Evolutionary conservation across 345 rosid genomes (phyloP), one percentile per base, ranked within the genome.

Genomic region (Citrus australasica): DNA sequence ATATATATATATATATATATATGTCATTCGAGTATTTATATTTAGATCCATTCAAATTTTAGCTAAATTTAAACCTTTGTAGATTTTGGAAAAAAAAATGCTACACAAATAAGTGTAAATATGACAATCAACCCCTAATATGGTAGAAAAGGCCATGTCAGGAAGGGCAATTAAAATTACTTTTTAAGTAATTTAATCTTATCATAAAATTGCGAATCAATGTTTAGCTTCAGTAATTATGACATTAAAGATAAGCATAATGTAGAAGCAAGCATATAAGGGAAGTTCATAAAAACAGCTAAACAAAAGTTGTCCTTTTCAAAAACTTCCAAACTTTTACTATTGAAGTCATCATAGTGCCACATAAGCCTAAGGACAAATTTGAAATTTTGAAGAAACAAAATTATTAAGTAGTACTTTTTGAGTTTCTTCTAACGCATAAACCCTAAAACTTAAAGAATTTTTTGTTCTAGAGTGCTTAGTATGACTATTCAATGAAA

Each of bases 281-380:
- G 80, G 7, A 79, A 82, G 73, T 69, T 62, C 79, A 82, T 33
- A 28, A 22, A 33, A 59, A 55, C 38, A 73, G 71, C 69, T 58
- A 51, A 62, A 30, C 32, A 46, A n/a, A 59, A 19, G 35, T 82
- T 82, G 76, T 82, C 79, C 53, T 70, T 74, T 73, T 22, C 11
- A 33, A 21, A 22, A 58, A 33, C 6, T 55, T 56, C 22, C 9
- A 2, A n/a, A 72, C 16, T 27, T 71, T 68, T 58, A 28, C 27
- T 62, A 66, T 33, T 5, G 22, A 68, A 48, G 58, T 24, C 73
- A 38, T 3, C 60, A 61, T 67, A 63, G 71, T 6, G 19, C 59
- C 35, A 69, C 37, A 9, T 9, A 46, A 9, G 35, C 9, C 30
- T 19, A 28, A 1, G 35, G 19, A 7, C 53, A 10, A 37, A 72